These are phyloP conservation scores for Chaetoceros tenuissimus DNA, from an alignment of 108 stramenopile species.

Conservation along the genomic window DNA sequence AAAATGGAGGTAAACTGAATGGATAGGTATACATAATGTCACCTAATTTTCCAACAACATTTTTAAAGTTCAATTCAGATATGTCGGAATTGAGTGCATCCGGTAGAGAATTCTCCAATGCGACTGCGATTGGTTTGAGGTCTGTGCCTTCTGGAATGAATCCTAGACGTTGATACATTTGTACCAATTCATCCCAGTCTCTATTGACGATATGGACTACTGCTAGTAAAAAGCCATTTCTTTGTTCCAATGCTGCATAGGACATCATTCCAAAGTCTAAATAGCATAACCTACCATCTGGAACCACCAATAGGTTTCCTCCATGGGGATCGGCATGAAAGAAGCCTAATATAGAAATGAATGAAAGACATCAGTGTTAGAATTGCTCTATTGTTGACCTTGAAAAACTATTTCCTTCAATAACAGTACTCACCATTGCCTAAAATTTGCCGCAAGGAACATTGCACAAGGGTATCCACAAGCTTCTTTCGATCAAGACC, in stretches of 20 bases:
- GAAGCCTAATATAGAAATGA: constrained; percentile 4
- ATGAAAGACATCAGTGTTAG: constrained; percentile 1
- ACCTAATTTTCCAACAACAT: constrained; percentile 89
- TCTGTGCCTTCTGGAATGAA: constrained; percentile 89
- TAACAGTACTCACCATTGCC: constrained; percentile 75
- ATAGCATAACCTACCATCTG: constrained; percentile 82
- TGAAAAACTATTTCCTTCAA: not conserved
- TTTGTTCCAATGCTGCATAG: constrained; percentile 78
- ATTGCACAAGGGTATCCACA: constrained; percentile 91
- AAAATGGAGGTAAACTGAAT: constrained; percentile 93
- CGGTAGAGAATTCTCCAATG: constrained; percentile 83
- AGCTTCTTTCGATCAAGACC: constrained; percentile 68
- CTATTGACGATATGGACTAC: constrained; percentile 96
- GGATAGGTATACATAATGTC: constrained; percentile 97
- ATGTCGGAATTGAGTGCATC: constrained; percentile 92
- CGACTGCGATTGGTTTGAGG: constrained; percentile 79
- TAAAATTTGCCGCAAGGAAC: constrained; percentile 86
- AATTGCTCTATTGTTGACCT: constrained; percentile 1
- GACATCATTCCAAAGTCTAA: constrained; percentile 96
- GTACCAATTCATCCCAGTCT: constrained; percentile 84
- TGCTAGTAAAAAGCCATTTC: constrained; percentile 91
- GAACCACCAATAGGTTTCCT: constrained; percentile 79
- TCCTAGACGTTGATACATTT: constrained; percentile 78
- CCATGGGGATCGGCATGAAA: constrained; percentile 43
- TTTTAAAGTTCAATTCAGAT: constrained; percentile 93